Evolutionary conservation across 1,284 basidiomycete genomes (phyloP).

Genomic region (Melampsora americana): DNA sequence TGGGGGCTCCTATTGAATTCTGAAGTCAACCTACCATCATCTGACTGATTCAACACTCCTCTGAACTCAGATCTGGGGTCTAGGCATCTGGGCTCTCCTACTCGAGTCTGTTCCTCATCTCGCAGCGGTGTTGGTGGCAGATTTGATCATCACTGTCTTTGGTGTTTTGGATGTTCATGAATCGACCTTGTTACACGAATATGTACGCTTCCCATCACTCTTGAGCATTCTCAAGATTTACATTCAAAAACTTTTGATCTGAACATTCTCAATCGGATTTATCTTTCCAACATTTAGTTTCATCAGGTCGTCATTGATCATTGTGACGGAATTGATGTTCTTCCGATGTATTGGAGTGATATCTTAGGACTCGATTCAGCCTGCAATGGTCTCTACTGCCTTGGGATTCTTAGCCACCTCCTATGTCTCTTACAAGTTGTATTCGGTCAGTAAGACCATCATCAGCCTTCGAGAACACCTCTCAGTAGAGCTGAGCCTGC

Average conservation of each 20-base stretch:
- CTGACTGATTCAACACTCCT: background rate
- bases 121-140: slow-evolving; percentile 20
- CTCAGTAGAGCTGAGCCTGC: background rate
- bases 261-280: too few species aligned
- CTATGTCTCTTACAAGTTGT: slow-evolving; percentile 27
- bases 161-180: slow-evolving; percentile 7
- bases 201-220: background rate
- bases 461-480: background rate
- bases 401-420: slow-evolving; percentile 9
- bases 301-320: slow-evolving; percentile 4
- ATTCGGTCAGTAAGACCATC: slow-evolving; percentile 10
- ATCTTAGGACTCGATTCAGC: slow-evolving; percentile 16
- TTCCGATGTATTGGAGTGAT: slow-evolving; percentile 28
- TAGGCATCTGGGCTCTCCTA: slow-evolving; percentile 24
- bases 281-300: slow-evolving; percentile 8
- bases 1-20: background rate
- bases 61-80: slow-evolving; percentile 20
- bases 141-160: slow-evolving; percentile 20
- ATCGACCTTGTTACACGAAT: slow-evolving; percentile 1
- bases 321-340: slow-evolving; percentile 33
- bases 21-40: background rate
- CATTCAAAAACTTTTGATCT: too few species aligned
- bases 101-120: slow-evolving; percentile 39
- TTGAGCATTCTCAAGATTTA: too few species aligned
- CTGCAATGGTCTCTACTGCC: slow-evolving; percentile 9